Evolutionary conservation across 768 basidiomycete species (phyloP).

Genomic region (Neoboletus magnificus): DNA sequence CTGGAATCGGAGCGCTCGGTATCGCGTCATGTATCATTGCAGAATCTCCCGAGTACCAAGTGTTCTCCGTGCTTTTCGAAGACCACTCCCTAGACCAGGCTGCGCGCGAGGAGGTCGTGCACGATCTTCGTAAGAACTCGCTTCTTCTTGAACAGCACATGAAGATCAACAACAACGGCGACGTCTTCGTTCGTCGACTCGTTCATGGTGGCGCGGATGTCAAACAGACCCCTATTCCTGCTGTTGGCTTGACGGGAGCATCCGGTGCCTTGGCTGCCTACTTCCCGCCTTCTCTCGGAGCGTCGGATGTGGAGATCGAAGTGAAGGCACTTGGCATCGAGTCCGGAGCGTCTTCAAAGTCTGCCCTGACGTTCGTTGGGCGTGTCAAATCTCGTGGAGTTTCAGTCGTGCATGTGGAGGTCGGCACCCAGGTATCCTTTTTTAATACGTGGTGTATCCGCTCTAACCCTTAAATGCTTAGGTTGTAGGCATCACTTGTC

Average conservation of each 20-base stretch:
- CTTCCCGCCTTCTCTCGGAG: slow-evolving; percentile 17
- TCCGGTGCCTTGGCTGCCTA: slow-evolving; percentile 16
- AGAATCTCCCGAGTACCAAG: slow-evolving; percentile 29
- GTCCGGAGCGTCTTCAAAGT: slow-evolving; percentile 2
- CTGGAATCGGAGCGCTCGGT: slow-evolving; percentile 30
- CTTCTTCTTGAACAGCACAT: slow-evolving; percentile 29
- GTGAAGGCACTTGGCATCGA: slow-evolving; percentile 15
- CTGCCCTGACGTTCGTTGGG: slow-evolving; percentile 18
- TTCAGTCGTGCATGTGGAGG: slow-evolving; percentile 2
- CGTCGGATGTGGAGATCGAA: slow-evolving; percentile 20
- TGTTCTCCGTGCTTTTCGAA: slow-evolving; percentile 29
- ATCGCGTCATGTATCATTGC: slow-evolving; percentile 28
- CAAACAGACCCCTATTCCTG: slow-evolving; percentile 12
- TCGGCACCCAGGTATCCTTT: slow-evolving; percentile 7
- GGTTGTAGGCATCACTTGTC: slow-evolving; percentile 21
- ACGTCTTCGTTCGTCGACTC: slow-evolving; percentile 28
- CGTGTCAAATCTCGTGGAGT: slow-evolving; percentile 16
- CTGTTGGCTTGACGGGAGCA: slow-evolving; percentile 8
- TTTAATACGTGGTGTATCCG: neutral
- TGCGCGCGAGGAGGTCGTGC: slow-evolving; percentile 23
- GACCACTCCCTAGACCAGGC: slow-evolving; percentile 24
- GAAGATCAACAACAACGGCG: slow-evolving; percentile 26
- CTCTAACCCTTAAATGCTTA: slow-evolving; percentile 3
- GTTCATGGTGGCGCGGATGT: slow-evolving; percentile 26
- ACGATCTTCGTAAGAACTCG: slow-evolving; percentile 25